A percentile compares a stretch with the other conserved stretches of the same genome.
Conservation (phyloP, 805 yeast genomes). For the Diddensiella caesifluorescens region DNA sequence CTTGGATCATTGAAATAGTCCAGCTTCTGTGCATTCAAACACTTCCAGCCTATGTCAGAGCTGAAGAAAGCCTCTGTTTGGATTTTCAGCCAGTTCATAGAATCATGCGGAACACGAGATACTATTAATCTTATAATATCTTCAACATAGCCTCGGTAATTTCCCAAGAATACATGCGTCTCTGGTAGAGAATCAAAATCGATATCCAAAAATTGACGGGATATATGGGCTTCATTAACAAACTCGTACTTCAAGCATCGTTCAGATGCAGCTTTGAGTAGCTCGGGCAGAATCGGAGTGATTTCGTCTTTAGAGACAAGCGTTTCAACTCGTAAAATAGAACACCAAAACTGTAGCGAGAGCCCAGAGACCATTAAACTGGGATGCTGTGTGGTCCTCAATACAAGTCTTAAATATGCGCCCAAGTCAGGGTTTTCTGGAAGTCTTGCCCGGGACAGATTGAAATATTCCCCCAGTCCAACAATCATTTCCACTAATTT, state of each 20-base stretch:
- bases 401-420: constrained; percentile 65
- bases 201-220: constrained; percentile 63
- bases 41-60: constrained; percentile 59
- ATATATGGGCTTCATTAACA: constrained; percentile 57
- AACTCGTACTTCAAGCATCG: constrained; percentile 70
- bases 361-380: constrained; percentile 87
- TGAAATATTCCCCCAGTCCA: constrained; percentile 73
- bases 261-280: constrained; percentile 71
- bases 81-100: constrained; percentile 75
- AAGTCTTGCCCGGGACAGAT: constrained; percentile 38
- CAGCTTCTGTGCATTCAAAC: constrained; percentile 43
- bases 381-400: constrained; percentile 76
- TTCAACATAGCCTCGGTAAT: constrained; percentile 78
- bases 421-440: constrained; percentile 56
- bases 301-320: constrained; percentile 39
- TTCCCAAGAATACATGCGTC: constrained; percentile 64
- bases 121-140: constrained; percentile 85
- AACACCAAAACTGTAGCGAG: constrained; percentile 91
- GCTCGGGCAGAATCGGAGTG: constrained; percentile 52
- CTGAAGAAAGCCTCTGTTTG: constrained; percentile 65
- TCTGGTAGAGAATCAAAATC: constrained; percentile 90
- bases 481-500: constrained; percentile 93
- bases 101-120: constrained; percentile 77
- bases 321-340: constrained; percentile 76
- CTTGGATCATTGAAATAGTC: constrained; percentile 49